Evolutionary conservation across 2,329 filamentous ascomycete genomes (phyloP).

Genomic region (Phialophora verrucosa): DNA sequence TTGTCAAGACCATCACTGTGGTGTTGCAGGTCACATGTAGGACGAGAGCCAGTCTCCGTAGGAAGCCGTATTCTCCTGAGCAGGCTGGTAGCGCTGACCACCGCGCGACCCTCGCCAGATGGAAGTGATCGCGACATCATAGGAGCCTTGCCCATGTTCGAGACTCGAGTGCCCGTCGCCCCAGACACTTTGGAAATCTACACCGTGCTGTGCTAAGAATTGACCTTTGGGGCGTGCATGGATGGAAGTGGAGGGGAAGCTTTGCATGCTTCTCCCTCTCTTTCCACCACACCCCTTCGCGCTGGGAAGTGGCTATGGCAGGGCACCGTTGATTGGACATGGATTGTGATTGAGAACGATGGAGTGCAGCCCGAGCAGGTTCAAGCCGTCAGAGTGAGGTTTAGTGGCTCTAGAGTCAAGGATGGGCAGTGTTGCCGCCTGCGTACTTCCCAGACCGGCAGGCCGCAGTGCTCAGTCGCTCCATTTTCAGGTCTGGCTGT

Average conservation of each 20-base stretch:
- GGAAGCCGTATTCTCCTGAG: neutral
- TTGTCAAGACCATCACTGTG: neutral
- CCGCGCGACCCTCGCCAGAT: constrained; percentile 25
- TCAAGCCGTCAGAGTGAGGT: constrained; percentile 21
- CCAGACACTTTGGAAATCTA: constrained; percentile 20
- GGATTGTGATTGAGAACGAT: constrained; percentile 21
- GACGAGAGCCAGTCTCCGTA: neutral
- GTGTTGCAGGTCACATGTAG: neutral
- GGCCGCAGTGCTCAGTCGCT: constrained; percentile 24
- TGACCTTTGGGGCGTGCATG: constrained; percentile 24
- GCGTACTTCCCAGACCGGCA: constrained; percentile 35
- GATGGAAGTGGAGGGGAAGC: constrained; percentile 7
- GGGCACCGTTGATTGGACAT: constrained; percentile 21
- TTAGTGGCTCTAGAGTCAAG: constrained; percentile 23
- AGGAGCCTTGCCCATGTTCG: constrained; percentile 26
- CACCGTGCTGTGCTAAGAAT: constrained; percentile 19
- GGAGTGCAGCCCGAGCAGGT: constrained; percentile 25
- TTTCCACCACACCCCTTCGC: constrained; percentile 27
- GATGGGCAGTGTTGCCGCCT: neutral
- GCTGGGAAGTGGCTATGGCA: constrained; percentile 23
- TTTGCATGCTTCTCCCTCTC: constrained; percentile 25
- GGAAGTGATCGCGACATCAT: constrained; percentile 24
- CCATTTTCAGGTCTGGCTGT: constrained; percentile 25
- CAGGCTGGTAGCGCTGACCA: constrained; percentile 33
- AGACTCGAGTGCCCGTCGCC: constrained; percentile 13